phyloP scores from a whole-genome alignment of 495 filamentous ascomycete species.

The Annulohypoxylon moriforme region DNA sequence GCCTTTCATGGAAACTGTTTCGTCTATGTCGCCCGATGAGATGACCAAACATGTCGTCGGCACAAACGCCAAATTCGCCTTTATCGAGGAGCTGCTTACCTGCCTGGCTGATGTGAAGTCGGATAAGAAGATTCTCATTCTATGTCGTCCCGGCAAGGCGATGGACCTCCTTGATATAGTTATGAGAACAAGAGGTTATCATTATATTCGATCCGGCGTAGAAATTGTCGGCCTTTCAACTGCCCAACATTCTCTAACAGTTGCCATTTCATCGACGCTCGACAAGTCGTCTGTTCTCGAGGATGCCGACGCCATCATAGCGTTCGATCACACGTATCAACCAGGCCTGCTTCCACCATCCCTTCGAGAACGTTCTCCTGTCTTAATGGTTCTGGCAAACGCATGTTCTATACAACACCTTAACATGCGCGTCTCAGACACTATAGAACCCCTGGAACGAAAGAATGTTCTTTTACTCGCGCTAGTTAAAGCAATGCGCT shows the following conservation, averaged over 20 bases:
- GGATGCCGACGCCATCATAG: slow-evolving; percentile 53
- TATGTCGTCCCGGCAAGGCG: slow-evolving; percentile 52
- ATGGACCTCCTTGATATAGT: slow-evolving; percentile 55
- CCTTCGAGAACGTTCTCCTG: slow-evolving; percentile 29
- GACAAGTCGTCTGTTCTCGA: slow-evolving; percentile 33
- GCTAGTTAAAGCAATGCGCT: slow-evolving; percentile 44
- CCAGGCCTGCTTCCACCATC: slow-evolving; percentile 27
- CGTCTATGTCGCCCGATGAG: slow-evolving; percentile 42
- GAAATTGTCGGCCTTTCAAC: slow-evolving; percentile 29
- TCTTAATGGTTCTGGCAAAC: slow-evolving; percentile 52
- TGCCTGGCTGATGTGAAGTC: slow-evolving; percentile 41
- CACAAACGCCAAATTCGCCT: slow-evolving; percentile 60
- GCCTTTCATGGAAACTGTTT: slow-evolving; percentile 50
- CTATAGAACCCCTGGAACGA: slow-evolving; percentile 50
- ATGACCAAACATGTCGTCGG: slow-evolving; percentile 53
- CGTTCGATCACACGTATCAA: slow-evolving; percentile 55
- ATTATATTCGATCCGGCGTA: slow-evolving; percentile 42
- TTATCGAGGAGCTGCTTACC: slow-evolving; percentile 56
- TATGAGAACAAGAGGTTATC: slow-evolving; percentile 44
- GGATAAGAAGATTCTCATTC: slow-evolving; percentile 52
- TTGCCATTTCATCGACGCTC: slow-evolving; percentile 41
- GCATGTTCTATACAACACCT: slow-evolving; percentile 60
- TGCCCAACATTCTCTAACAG: slow-evolving; percentile 34
- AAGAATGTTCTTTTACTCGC: slow-evolving; percentile 56
- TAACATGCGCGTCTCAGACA: slow-evolving; percentile 50